These are phyloP conservation scores for Paspalum vaginatum DNA, from an alignment of 176 grass and related monocot genomes.

Conservation along the genomic window DNA sequence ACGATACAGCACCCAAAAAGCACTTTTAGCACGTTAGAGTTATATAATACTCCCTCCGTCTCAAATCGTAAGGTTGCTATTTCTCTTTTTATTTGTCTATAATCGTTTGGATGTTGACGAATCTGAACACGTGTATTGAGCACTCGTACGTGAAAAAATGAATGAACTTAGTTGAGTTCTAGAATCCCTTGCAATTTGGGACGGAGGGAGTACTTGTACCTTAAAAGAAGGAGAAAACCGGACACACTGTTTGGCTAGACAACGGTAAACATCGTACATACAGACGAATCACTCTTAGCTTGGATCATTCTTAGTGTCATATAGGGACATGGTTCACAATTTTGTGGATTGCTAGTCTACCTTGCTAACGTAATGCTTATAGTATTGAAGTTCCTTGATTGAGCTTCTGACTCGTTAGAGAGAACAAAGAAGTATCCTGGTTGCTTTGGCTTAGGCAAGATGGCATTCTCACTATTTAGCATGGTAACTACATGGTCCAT, in stretches of 20 bases:
- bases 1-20: background rate
- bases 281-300: background rate
- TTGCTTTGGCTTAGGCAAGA: conserved; percentile 43
- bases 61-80: too few species aligned
- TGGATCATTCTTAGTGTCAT: background rate
- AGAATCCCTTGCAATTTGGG: too few species aligned
- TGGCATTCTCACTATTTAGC: conserved; percentile 34
- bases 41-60: background rate
- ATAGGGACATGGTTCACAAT: background rate
- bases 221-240: conserved; percentile 3
- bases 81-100: too few species aligned
- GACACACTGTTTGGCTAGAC: background rate
- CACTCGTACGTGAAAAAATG: too few species aligned
- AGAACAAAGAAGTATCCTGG: conserved; percentile 42
- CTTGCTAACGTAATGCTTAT: conserved; percentile 34
- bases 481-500: conserved; percentile 48
- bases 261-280: background rate
- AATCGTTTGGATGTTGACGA: too few species aligned
- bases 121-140: too few species aligned
- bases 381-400: background rate
- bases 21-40: background rate
- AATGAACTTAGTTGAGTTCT: too few species aligned
- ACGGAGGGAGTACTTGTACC: too few species aligned
- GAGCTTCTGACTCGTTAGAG: background rate
- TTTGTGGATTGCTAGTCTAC: background rate